These are phyloP conservation scores for Sugiyamaella floridensis DNA, from an alignment of 805 yeast species.

Conservation along the genomic window DNA sequence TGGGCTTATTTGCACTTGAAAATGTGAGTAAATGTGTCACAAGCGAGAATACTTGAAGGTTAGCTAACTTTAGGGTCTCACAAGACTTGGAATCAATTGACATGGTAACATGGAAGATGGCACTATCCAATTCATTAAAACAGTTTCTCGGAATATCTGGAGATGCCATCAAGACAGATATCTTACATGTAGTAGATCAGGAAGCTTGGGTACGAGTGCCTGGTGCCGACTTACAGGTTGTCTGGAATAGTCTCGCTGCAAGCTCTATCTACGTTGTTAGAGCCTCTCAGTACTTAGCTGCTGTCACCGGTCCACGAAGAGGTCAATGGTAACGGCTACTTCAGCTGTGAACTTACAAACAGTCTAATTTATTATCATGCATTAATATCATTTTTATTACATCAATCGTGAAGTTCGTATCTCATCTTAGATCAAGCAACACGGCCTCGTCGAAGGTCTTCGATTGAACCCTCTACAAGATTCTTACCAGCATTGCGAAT, in stretches of 20 bases:
- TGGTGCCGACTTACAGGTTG: conserved; percentile 8
- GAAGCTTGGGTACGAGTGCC: conserved; percentile 23
- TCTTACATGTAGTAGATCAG: conserved; percentile 17
- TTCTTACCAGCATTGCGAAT: conserved; percentile 4
- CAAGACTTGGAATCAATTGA: conserved; percentile 19
- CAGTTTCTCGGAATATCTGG: conserved; percentile 27
- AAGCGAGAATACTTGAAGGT: not conserved
- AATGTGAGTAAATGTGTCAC: conserved; percentile 13
- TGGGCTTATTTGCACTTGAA: conserved; percentile 28
- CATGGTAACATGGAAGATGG: conserved; percentile 27
- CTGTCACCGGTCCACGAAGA: conserved; percentile 17
- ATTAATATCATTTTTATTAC: too few species aligned
- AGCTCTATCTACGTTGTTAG: conserved; percentile 17
- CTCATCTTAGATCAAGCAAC: not conserved
- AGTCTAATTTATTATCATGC: conserved; percentile 1
- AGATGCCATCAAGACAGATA: conserved; percentile 26
- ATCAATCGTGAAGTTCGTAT: not conserved
- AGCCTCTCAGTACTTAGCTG: conserved; percentile 18
- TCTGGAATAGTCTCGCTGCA: conserved; percentile 16
- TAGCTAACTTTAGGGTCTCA: conserved; percentile 2
- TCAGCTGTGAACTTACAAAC: too few species aligned
- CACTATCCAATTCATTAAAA: conserved; percentile 18
- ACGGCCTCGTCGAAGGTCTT: conserved; percentile 2
- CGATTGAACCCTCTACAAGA: conserved; percentile 2
- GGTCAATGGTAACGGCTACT: conserved; percentile 4